Evolutionary conservation across 768 basidiomycete species (phyloP).

Genomic region (Kwoniella botswanensis): DNA sequence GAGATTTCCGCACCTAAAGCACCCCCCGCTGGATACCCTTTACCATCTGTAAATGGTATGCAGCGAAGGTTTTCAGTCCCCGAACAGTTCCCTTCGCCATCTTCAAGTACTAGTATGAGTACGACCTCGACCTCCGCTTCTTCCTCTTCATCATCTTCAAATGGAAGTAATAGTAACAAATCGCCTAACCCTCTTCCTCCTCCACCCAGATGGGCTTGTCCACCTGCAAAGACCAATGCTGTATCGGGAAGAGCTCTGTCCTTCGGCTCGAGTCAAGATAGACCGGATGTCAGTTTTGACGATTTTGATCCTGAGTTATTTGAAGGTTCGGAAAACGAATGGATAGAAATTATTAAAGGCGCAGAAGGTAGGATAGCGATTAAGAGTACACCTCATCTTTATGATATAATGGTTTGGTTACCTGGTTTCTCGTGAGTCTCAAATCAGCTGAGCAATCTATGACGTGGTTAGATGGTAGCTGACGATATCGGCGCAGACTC

Average conservation of each 20-base stretch:
- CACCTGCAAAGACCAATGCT: slow-evolving; percentile 26
- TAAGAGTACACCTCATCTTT: slow-evolving; percentile 29
- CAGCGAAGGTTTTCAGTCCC: slow-evolving; percentile 12
- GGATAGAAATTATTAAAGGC: slow-evolving; percentile 50
- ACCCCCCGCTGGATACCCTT: slow-evolving; percentile 45
- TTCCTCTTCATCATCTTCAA: slow-evolving; percentile 29
- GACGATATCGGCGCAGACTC: slow-evolving; percentile 24
- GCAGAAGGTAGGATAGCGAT: slow-evolving; percentile 48
- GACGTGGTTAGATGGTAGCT: neutral
- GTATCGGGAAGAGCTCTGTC: slow-evolving; percentile 35
- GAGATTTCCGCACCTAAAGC: slow-evolving; percentile 44
- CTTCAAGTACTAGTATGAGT: slow-evolving; percentile 17
- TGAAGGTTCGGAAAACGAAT: slow-evolving; percentile 32
- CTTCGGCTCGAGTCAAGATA: slow-evolving; percentile 29
- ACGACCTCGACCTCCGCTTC: slow-evolving; percentile 28
- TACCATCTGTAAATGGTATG: slow-evolving; percentile 14
- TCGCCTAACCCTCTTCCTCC: slow-evolving; percentile 17
- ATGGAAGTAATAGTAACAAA: slow-evolving; percentile 9
- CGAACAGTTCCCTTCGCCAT: neutral
- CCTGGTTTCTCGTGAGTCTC: slow-evolving; percentile 49
- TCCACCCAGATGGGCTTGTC: slow-evolving; percentile 41
- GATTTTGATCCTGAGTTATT: slow-evolving; percentile 47
- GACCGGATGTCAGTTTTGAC: slow-evolving; percentile 38
- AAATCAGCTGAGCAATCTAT: neutral
- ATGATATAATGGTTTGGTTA: slow-evolving; percentile 48